Percentiles rank a stretch among this genome's conserved stretches.
These are phyloP conservation scores for Penicillium alfredii DNA, from an alignment of 495 filamentous ascomycete genomes.

Conservation along the genomic window DNA sequence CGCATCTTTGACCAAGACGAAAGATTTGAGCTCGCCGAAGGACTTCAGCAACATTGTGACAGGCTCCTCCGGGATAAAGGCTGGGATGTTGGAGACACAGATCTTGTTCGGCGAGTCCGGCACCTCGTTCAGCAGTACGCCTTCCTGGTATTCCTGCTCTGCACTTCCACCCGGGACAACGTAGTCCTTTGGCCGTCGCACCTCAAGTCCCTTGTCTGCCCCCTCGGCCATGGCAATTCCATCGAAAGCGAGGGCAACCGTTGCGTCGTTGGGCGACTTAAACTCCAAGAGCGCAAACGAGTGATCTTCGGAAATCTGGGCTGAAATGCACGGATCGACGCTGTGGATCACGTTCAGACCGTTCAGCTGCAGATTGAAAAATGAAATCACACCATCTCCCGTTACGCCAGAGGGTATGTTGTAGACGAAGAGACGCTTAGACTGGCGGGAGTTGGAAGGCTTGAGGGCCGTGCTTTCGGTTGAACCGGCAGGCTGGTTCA, in stretches of 20 bases:
- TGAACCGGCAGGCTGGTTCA: slow-evolving; percentile 76
- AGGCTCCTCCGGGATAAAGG: slow-evolving; percentile 82
- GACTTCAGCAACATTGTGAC: slow-evolving; percentile 81
- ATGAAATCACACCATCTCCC: slow-evolving; percentile 67
- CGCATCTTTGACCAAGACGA: slow-evolving; percentile 82
- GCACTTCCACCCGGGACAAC: slow-evolving; percentile 82
- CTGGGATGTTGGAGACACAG: slow-evolving; percentile 79
- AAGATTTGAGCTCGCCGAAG: slow-evolving; percentile 91
- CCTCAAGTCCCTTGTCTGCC: slow-evolving; percentile 58
- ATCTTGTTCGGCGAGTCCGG: slow-evolving; percentile 94
- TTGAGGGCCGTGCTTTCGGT: slow-evolving; percentile 75
- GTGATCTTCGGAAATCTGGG: slow-evolving; percentile 71
- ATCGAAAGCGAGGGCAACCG: slow-evolving; percentile 83
- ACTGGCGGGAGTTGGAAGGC: slow-evolving; percentile 85
- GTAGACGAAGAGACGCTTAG: slow-evolving; percentile 81
- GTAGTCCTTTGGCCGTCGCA: slow-evolving; percentile 93
- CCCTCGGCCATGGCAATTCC: slow-evolving; percentile 81
- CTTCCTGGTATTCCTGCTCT: slow-evolving; percentile 70
- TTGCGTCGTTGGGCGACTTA: slow-evolving; percentile 79
- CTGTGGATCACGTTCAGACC: slow-evolving; percentile 83
- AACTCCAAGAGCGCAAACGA: slow-evolving; percentile 87
- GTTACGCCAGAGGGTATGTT: slow-evolving; percentile 67
- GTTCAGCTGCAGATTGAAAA: slow-evolving; percentile 95
- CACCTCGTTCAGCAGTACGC: slow-evolving; percentile 71
- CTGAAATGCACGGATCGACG: slow-evolving; percentile 80